These are phyloP conservation scores for Xylaria longipes DNA, from an alignment of 495 filamentous ascomycete genomes.

Conservation along the genomic window DNA sequence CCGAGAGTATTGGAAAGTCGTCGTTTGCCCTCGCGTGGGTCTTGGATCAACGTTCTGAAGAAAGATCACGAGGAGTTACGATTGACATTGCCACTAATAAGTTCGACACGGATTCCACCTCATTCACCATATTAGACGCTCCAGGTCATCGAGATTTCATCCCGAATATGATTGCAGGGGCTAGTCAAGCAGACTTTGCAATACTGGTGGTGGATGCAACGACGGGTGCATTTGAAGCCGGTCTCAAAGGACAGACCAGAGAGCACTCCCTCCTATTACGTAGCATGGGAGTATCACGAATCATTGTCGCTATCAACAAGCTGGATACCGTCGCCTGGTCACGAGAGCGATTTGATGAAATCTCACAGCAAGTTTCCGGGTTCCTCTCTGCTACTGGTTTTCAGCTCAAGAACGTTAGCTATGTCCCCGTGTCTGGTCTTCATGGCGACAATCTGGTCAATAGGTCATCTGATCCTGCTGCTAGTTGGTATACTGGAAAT, in stretches of 20 bases:
- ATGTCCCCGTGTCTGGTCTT: slow-evolving; percentile 88
- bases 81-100: slow-evolving; percentile 95
- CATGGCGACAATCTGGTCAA: slow-evolving; percentile 83
- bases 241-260: slow-evolving; percentile 90
- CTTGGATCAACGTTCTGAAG: slow-evolving; percentile 86
- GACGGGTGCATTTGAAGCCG: slow-evolving; percentile 88
- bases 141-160: slow-evolving; percentile 96
- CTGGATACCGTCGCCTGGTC: slow-evolving; percentile 86
- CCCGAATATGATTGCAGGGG: slow-evolving; percentile 98
- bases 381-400: slow-evolving; percentile 87
- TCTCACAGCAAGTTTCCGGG: slow-evolving; percentile 78
- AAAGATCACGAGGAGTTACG: slow-evolving; percentile 88
- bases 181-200: slow-evolving; percentile 94
- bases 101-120: slow-evolving; percentile 85
- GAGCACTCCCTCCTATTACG: slow-evolving; percentile 90
- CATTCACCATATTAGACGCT: slow-evolving; percentile 93
- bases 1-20: slow-evolving; percentile 88
- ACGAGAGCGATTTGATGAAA: slow-evolving; percentile 80
- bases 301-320: slow-evolving; percentile 95
- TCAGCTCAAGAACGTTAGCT: slow-evolving; percentile 75
- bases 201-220: slow-evolving; percentile 92
- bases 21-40: slow-evolving; percentile 98
- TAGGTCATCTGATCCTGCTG: slow-evolving; percentile 60
- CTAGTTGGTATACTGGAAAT: slow-evolving; percentile 78
- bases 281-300: slow-evolving; percentile 86